Conservation (phyloP, 192 early-diverging fungal genomes). For the Oehlia diaphana region DNA sequence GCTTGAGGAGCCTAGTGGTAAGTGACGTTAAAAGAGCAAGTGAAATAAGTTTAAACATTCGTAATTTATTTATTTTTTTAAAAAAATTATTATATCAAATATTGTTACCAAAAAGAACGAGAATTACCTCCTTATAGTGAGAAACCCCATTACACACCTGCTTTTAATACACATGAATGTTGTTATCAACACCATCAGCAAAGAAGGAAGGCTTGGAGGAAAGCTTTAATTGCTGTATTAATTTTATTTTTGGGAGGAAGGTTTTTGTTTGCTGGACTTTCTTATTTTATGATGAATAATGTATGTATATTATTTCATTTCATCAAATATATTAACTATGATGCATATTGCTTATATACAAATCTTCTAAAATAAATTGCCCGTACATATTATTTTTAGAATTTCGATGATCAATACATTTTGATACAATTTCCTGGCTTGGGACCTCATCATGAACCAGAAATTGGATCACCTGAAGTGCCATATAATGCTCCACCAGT, state of each 20-base stretch:
- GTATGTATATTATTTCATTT: neutral
- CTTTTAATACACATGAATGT: neutral
- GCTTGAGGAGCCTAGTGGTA: neutral
- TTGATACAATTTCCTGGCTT: neutral
- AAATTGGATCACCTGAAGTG: neutral
- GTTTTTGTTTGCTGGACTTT: neutral
- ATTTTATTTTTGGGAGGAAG: neutral
- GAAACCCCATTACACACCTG: neutral
- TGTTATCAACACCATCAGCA: neutral
- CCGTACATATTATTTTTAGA: neutral
- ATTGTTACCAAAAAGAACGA: neutral
- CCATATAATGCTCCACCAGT: neutral
- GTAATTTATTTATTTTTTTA: neutral
- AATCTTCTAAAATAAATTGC: neutral
- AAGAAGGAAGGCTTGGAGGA: constrained; percentile 9
- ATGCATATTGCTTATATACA: neutral
- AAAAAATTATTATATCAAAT: neutral
- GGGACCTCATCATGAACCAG: neutral
- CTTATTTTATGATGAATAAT: neutral
- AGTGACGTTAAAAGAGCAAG: no score
- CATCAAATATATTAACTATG: neutral
- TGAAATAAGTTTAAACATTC: neutral
- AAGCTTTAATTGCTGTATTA: neutral
- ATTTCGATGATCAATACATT: neutral
- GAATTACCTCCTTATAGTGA: neutral